phyloP scores from a whole-genome alignment of 1,139 yeast genomes.

The Waltiozyma sp. region DNA sequence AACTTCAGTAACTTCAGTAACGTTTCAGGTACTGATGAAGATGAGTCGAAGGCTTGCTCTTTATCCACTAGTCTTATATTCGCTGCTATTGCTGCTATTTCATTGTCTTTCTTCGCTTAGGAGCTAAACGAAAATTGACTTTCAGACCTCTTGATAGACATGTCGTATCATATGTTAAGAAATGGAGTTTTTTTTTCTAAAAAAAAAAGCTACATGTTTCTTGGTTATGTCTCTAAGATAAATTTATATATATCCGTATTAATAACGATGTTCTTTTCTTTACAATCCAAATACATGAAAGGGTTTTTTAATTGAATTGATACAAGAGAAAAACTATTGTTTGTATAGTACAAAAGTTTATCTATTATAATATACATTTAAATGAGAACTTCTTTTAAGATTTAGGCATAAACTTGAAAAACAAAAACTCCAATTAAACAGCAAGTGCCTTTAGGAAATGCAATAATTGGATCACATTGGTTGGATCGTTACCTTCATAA shows the following conservation, averaged over 20 bases:
- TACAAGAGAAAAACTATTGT: too few species aligned
- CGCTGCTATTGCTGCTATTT: background rate
- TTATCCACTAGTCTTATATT: background rate
- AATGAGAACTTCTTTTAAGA: too few species aligned
- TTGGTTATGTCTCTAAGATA: background rate
- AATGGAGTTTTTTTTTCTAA: too few species aligned
- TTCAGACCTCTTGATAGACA: too few species aligned
- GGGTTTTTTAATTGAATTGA: too few species aligned
- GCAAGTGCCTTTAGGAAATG: constrained; percentile 15
- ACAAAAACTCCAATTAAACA: background rate
- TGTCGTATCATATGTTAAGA: too few species aligned
- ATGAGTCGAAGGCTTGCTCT: constrained; percentile 1
- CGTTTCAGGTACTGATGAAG: constrained; percentile 1
- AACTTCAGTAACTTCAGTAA: constrained; percentile 24
- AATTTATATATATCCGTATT: too few species aligned
- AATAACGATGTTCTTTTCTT: too few species aligned
- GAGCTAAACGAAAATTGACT: background rate
- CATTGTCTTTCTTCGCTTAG: background rate
- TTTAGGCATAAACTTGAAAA: background rate
- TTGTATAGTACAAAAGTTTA: too few species aligned
- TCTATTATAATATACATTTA: too few species aligned
- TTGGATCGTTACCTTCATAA: constrained; percentile 63
- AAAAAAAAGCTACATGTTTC: too few species aligned
- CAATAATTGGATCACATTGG: constrained; percentile 67
- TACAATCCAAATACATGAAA: too few species aligned